Percentiles rank a stretch among this genome's conserved stretches.
Evolutionary conservation across 2,329 filamentous ascomycete species (phyloP).

Genomic region (Onygenales sp.): DNA sequence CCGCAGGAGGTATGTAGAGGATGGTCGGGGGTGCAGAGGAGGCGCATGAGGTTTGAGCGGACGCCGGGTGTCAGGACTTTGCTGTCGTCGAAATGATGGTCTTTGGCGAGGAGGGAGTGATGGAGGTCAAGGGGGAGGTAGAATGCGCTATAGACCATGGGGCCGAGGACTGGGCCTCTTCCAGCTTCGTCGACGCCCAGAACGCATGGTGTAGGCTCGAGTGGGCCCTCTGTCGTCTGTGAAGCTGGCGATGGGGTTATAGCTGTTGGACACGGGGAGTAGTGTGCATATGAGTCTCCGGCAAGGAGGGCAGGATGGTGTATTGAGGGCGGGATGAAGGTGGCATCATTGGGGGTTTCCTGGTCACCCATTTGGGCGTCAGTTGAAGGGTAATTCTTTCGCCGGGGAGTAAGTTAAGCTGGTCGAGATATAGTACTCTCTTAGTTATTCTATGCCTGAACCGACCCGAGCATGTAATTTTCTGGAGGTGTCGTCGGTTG

Average conservation of each 20-base stretch:
- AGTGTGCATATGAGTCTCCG: constrained; percentile 62
- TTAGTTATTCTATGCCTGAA: not conserved
- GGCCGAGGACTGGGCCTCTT: constrained; percentile 79
- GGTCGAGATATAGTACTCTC: too few species aligned
- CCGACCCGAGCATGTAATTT: not conserved
- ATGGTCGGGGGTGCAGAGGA: constrained; percentile 57
- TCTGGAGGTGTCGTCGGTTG: not conserved
- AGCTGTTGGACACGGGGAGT: constrained; percentile 56
- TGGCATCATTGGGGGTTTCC: constrained; percentile 23
- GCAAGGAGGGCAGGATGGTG: constrained; percentile 46
- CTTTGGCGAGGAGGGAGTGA: constrained; percentile 63
- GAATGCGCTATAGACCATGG: constrained; percentile 61
- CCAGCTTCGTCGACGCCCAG: constrained; percentile 92
- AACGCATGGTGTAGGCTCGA: constrained; percentile 52
- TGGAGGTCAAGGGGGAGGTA: constrained; percentile 58
- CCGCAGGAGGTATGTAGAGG: constrained; percentile 59
- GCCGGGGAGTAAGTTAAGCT: not conserved
- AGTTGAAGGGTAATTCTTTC: not conserved
- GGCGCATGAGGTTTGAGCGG: constrained; percentile 61
- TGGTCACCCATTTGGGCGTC: constrained; percentile 7
- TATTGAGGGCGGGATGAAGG: constrained; percentile 63
- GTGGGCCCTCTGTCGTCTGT: constrained; percentile 17
- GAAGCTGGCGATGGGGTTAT: constrained; percentile 40
- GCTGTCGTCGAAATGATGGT: constrained; percentile 88
- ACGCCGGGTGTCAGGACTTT: constrained; percentile 79